phyloP scores from a whole-genome alignment of 2,329 filamentous ascomycete genomes.

The Lachnellula cervina region DNA sequence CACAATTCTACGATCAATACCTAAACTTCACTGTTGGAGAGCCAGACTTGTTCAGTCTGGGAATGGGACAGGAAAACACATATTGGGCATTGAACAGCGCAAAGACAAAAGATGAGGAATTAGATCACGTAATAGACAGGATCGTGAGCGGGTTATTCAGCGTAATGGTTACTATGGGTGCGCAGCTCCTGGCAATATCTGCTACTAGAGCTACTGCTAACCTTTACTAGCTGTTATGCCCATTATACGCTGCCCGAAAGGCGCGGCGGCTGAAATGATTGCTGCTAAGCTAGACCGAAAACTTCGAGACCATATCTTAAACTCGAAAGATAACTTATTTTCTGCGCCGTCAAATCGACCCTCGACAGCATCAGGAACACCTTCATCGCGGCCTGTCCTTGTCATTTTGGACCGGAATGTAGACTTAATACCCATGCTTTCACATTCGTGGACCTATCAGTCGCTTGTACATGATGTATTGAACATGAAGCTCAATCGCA shows the following conservation, averaged over 20 bases:
- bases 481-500: constrained; percentile 82
- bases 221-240: constrained; percentile 69
- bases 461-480: constrained; percentile 76
- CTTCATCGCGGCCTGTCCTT: constrained; percentile 77
- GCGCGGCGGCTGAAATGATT: constrained; percentile 89
- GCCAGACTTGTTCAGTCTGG: constrained; percentile 89
- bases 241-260: constrained; percentile 90
- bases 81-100: constrained; percentile 97
- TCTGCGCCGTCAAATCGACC: constrained; percentile 56
- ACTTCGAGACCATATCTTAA: constrained; percentile 90
- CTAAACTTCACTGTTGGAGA: constrained; percentile 96
- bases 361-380: constrained; percentile 51
- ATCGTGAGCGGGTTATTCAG: constrained; percentile 97
- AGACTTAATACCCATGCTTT: constrained; percentile 96
- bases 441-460: constrained; percentile 88
- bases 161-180: constrained; percentile 96
- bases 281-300: constrained; percentile 92
- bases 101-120: constrained; percentile 81
- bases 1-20: constrained; percentile 94
- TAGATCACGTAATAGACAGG: constrained; percentile 81
- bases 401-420: constrained; percentile 94
- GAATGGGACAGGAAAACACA: constrained; percentile 82
- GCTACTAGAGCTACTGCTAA: constrained; percentile 22
- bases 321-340: constrained; percentile 97
- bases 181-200: constrained; percentile 18